A percentile compares a stretch with the other conserved stretches of the same genome.
Evolutionary conservation across 2,329 filamentous ascomycete genomes (phyloP).

Genomic region (Ceratocystis alfenasii): DNA sequence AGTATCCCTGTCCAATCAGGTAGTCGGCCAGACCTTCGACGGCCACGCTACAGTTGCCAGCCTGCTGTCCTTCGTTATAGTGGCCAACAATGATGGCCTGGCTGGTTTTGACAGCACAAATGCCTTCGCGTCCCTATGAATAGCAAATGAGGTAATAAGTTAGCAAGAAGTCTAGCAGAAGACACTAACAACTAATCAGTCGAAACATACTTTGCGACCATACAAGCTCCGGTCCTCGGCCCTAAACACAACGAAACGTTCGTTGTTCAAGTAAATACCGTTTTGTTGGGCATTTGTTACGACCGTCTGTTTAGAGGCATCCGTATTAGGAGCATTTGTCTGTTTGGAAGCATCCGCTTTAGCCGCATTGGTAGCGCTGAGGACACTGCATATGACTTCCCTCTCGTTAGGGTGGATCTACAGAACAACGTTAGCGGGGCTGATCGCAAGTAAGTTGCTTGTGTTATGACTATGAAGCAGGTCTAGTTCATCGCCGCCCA

Average conservation of each 20-base stretch:
- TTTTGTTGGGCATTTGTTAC: constrained; percentile 29
- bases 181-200: background rate
- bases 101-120: constrained; percentile 74
- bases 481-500: background rate
- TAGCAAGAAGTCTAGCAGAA: background rate
- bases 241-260: constrained; percentile 66
- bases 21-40: constrained; percentile 82
- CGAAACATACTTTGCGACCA: constrained; percentile 62
- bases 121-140: constrained; percentile 58
- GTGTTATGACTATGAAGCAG: background rate
- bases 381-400: constrained; percentile 44
- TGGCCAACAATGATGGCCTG: constrained; percentile 82
- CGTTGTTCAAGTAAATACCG: constrained; percentile 63
- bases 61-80: constrained; percentile 62
- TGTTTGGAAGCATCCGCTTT: too few relatives aligned
- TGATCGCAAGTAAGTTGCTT: background rate
- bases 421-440: constrained; percentile 3
- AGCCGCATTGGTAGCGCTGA: constrained; percentile 26
- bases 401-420: constrained; percentile 39
- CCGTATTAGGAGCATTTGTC: too few relatives aligned
- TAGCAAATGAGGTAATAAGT: background rate
- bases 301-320: too few relatives aligned
- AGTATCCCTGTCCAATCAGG: constrained; percentile 68
- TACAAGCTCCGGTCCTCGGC: constrained; percentile 71
- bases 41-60: constrained; percentile 62